phyloP scores from a whole-genome alignment of 306 rosid species.

The Echinosophora koreensis region DNA sequence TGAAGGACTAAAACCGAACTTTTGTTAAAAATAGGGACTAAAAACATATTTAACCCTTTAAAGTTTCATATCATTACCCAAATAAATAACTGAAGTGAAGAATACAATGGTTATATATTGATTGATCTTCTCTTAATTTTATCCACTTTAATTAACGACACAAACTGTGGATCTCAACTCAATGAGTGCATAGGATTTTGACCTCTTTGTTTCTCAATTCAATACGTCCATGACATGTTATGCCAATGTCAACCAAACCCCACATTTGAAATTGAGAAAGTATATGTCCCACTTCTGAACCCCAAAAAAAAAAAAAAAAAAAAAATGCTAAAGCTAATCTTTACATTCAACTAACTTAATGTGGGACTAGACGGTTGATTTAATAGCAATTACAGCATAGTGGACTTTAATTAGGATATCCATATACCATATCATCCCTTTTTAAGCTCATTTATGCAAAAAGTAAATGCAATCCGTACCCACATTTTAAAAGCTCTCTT shows the following conservation, averaged over 20 bases:
- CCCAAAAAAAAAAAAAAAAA: not conserved
- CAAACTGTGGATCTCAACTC: conserved; percentile 37
- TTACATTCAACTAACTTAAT: conserved; percentile 47
- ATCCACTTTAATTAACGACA: conserved; percentile 35
- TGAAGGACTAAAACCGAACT: too few relatives aligned
- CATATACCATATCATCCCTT: conserved; percentile 35
- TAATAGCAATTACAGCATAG: not conserved
- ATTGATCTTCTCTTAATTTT: conserved; percentile 2
- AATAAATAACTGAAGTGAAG: not conserved
- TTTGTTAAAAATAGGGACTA: too few relatives aligned
- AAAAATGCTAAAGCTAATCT: conserved; percentile 4
- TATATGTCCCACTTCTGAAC: conserved; percentile 33
- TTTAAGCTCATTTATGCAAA: conserved; percentile 44
- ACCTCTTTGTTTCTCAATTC: conserved; percentile 31
- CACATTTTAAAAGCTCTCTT: conserved; percentile 51
- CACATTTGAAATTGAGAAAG: conserved; percentile 47
- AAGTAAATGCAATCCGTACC: conserved; percentile 43
- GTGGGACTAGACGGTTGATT: conserved; percentile 22
- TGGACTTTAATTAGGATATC: conserved; percentile 36
- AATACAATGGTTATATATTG: not conserved
- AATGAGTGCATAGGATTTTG: conserved; percentile 43
- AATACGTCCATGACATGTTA: conserved; percentile 35
- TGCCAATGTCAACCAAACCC: conserved; percentile 56
- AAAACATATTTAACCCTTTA: too few relatives aligned
- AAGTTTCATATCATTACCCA: too few relatives aligned